Conservation (phyloP, 352 stramenopile genomes). For the Globisporangium abappressorium region DNA sequence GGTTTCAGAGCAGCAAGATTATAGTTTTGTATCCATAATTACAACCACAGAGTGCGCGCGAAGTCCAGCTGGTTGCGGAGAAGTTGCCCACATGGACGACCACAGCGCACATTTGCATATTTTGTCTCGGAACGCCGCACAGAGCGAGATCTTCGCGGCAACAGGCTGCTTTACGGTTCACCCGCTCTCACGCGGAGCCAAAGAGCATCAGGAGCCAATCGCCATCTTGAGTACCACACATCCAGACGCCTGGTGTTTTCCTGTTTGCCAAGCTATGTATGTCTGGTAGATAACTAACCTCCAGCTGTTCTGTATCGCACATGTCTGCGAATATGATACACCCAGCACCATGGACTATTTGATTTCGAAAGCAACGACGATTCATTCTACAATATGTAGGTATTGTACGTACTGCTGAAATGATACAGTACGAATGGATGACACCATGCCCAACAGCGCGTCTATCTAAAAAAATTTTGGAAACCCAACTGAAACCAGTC, state of each 20-base stretch:
- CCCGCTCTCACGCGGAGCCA: neutral
- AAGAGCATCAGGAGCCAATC: neutral
- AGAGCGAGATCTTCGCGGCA: slow-evolving; percentile 10
- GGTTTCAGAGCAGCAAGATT: neutral
- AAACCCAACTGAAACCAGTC: neutral
- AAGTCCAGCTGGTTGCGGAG: slow-evolving; percentile 9
- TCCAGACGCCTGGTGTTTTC: neutral
- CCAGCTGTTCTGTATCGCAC: neutral
- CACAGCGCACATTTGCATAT: neutral
- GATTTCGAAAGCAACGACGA: neutral
- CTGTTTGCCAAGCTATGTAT: neutral
- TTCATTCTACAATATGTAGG: neutral
- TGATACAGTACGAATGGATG: neutral
- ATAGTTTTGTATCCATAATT: slow-evolving; percentile 16
- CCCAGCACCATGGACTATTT: neutral
- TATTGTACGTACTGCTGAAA: neutral
- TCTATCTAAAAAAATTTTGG: neutral
- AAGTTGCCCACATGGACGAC: neutral
- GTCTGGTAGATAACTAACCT: neutral
- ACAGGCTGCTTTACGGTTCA: neutral
- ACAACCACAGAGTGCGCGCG: neutral
- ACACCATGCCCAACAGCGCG: neutral
- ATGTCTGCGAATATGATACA: neutral
- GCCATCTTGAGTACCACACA: neutral
- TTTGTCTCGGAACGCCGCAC: neutral